phyloP scores from a whole-genome alignment of 2,329 filamentous ascomycete genomes.

The Colletotrichum plurivorum region DNA sequence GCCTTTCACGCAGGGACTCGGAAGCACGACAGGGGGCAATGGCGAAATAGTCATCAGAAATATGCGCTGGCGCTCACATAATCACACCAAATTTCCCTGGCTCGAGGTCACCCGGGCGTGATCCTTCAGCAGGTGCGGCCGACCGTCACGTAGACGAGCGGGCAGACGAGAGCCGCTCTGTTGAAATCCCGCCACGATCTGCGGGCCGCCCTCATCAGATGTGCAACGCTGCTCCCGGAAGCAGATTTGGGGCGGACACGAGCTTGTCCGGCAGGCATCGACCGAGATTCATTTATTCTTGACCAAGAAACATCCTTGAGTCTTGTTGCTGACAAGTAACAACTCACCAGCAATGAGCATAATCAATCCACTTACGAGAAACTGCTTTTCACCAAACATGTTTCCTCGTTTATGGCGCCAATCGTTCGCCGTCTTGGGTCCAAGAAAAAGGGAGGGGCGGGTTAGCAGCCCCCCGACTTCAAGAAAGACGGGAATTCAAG shows the following conservation, averaged over 20 bases:
- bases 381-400: background rate
- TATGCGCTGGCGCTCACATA: constrained; percentile 10
- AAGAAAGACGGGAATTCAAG: constrained; percentile 2
- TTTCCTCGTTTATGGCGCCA: constrained; percentile 10
- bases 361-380: too few relatives aligned
- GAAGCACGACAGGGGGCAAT: constrained; percentile 7
- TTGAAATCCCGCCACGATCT: constrained; percentile 8
- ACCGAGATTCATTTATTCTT: too few relatives aligned
- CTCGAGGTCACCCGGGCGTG: background rate
- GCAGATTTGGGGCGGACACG: background rate
- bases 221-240: constrained; percentile 3
- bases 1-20: constrained; percentile 25
- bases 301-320: too few relatives aligned
- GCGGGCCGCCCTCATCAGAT: constrained; percentile 2
- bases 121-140: constrained; percentile 20
- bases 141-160: background rate
- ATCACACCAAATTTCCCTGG: background rate
- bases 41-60: background rate
- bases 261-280: background rate
- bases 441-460: constrained; percentile 5
- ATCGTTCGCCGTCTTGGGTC: background rate
- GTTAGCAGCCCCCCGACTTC: constrained; percentile 4
- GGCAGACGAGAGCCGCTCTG: constrained; percentile 9
- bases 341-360: too few relatives aligned
- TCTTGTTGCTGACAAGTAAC: too few relatives aligned